Percentiles rank a stretch among this genome's conserved stretches.
phyloP scores from a whole-genome alignment of 2,329 filamentous ascomycete genomes.

The Pyrenochaeta sp. region DNA sequence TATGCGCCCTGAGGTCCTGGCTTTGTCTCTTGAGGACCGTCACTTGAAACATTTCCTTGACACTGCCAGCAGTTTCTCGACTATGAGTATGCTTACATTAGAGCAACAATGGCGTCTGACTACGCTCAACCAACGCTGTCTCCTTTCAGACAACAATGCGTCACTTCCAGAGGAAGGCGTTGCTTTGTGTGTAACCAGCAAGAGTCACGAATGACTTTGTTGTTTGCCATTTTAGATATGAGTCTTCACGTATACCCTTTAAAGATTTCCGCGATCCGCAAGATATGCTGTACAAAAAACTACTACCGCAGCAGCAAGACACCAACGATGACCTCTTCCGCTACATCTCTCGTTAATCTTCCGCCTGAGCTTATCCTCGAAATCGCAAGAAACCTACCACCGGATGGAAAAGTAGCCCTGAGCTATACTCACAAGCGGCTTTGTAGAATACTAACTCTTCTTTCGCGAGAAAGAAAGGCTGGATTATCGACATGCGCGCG shows the following conservation, averaged over 20 bases:
- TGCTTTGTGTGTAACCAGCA: neutral
- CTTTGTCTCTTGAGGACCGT: neutral
- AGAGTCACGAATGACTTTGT: constrained; percentile 1
- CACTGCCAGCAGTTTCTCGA: neutral
- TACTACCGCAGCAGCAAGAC: too few species aligned
- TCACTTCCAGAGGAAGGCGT: neutral
- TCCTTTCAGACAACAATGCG: neutral
- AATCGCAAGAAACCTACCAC: constrained; percentile 45
- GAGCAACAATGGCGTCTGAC: neutral
- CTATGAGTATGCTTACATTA: neutral
- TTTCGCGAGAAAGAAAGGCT: constrained; percentile 17
- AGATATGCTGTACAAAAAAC: too few species aligned
- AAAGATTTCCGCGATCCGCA: constrained; percentile 74
- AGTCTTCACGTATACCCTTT: constrained; percentile 84
- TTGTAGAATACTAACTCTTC: constrained; percentile 33
- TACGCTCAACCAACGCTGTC: neutral
- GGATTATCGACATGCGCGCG: constrained; percentile 35
- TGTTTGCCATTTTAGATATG: too few species aligned
- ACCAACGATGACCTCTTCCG: constrained; percentile 21
- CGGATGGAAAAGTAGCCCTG: constrained; percentile 47
- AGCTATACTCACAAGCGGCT: constrained; percentile 46
- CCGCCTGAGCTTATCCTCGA: constrained; percentile 52
- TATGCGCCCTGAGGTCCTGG: neutral
- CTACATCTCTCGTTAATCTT: constrained; percentile 32
- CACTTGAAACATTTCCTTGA: constrained; percentile 4